phyloP scores from a whole-genome alignment of 2,329 filamentous ascomycete species.

The Magnaporthiopsis poae region DNA sequence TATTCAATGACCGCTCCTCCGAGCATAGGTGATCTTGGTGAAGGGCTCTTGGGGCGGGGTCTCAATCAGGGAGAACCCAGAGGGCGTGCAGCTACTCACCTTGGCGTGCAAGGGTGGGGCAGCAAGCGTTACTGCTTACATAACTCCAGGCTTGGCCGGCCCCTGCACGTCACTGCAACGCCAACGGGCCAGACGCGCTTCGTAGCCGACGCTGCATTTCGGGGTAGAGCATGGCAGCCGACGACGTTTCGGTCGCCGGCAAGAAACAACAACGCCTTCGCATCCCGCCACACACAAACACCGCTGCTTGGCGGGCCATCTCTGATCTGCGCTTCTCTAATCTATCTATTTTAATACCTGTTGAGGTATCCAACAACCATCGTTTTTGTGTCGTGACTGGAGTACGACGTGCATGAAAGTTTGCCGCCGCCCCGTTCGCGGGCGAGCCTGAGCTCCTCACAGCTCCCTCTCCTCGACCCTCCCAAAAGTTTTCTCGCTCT shows the following conservation, averaged over 20 bases:
- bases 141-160: neutral
- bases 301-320: neutral
- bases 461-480: too few species aligned
- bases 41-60: neutral
- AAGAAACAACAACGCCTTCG: neutral
- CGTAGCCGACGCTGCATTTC: neutral
- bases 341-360: neutral
- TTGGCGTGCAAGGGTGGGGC: neutral
- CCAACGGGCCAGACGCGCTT: neutral
- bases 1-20: neutral
- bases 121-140: neutral
- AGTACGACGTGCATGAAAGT: neutral
- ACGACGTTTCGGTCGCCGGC: neutral
- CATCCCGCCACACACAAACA: neutral
- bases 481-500: neutral
- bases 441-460: neutral
- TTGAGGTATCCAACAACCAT: neutral
- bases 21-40: neutral
- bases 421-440: neutral
- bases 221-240: neutral
- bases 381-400: neutral
- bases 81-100: too few species aligned
- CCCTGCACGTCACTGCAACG: neutral
- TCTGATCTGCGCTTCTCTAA: neutral
- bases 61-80: too few species aligned